These are phyloP conservation scores for Litchi chinensis DNA, from an alignment of 345 rosid species.

Conservation along the genomic window DNA sequence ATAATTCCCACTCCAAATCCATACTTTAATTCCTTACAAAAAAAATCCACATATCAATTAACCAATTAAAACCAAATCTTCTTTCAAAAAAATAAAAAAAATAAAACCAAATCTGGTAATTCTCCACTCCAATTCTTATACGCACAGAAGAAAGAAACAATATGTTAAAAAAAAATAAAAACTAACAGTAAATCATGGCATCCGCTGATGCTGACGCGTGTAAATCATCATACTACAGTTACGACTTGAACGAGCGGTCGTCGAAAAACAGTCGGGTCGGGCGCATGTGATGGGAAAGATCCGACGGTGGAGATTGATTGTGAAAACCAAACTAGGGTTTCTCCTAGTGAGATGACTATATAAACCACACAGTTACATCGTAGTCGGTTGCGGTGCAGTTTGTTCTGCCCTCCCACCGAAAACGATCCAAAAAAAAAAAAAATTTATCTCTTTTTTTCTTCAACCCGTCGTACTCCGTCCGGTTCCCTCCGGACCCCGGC, in stretches of 20 bases:
- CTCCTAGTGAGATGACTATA: constrained; percentile 23
- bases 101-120: too few relatives aligned
- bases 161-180: not conserved
- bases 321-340: constrained; percentile 37
- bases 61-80: too few relatives aligned
- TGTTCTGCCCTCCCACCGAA: constrained; percentile 52
- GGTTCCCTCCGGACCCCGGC: constrained; percentile 35
- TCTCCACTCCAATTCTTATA: too few relatives aligned
- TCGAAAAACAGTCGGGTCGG: not conserved
- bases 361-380: constrained; percentile 21
- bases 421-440: constrained; percentile 28
- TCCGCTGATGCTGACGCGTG: not conserved
- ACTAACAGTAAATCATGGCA: not conserved
- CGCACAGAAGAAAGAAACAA: too few relatives aligned
- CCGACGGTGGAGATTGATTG: constrained; percentile 25
- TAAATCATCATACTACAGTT: not conserved
- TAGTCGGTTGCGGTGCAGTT: constrained; percentile 55
- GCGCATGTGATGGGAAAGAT: constrained; percentile 6
- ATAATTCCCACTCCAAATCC: too few relatives aligned
- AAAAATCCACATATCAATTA: too few relatives aligned
- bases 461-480: constrained; percentile 31
- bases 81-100: too few relatives aligned
- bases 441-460: constrained; percentile 7
- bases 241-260: not conserved
- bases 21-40: too few relatives aligned